A percentile compares a stretch with the other conserved stretches of the same genome.
phyloP scores from a whole-genome alignment of 441 rosid genomes.

The Croton setiger region DNA sequence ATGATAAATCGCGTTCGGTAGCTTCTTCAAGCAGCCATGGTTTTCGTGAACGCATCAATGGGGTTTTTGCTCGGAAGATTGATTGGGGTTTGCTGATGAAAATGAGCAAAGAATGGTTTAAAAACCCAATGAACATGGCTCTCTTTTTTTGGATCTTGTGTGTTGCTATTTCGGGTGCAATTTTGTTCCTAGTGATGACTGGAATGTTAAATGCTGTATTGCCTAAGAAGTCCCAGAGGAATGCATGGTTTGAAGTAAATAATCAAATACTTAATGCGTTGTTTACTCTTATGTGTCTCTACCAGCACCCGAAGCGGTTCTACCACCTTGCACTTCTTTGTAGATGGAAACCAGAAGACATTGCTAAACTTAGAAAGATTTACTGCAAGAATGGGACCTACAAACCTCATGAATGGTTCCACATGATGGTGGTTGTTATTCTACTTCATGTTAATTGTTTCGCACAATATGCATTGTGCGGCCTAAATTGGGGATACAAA shows the following conservation, averaged over 20 bases:
- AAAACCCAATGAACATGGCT: constrained; percentile 78
- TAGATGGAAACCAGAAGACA: constrained; percentile 73
- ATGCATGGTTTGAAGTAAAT: constrained; percentile 90
- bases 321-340: constrained; percentile 73
- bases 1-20: constrained; percentile 62
- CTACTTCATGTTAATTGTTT: constrained; percentile 84
- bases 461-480: constrained; percentile 90
- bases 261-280: constrained; percentile 88
- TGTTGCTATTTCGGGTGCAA: constrained; percentile 87
- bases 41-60: constrained; percentile 53
- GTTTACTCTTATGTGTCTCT: constrained; percentile 87
- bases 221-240: constrained; percentile 60
- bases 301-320: constrained; percentile 83
- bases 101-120: constrained; percentile 71
- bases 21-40: constrained; percentile 39
- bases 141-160: constrained; percentile 59
- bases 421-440: constrained; percentile 70
- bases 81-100: constrained; percentile 54
- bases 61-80: constrained; percentile 52
- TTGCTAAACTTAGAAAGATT: constrained; percentile 58
- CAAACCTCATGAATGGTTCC: constrained; percentile 86
- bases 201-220: constrained; percentile 75
- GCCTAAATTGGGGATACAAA: constrained; percentile 69
- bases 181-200: constrained; percentile 89
- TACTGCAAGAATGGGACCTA: constrained; percentile 84